phyloP scores from a whole-genome alignment of 768 basidiomycete genomes.

The Boletus vermiculosoides region DNA sequence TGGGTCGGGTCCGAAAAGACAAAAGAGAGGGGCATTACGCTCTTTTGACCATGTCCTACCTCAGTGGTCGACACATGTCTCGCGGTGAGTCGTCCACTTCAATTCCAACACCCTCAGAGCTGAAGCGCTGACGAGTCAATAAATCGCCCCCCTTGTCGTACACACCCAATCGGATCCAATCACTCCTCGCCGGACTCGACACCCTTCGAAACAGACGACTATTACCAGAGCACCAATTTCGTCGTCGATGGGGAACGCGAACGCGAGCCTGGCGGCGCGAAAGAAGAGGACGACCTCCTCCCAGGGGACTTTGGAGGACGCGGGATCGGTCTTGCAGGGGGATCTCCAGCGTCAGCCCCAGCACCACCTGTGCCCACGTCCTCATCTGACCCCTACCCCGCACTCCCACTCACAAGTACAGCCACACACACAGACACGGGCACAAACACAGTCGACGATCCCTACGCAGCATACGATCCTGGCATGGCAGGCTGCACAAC shows the following conservation, averaged over 20 bases:
- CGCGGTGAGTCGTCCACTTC: conserved; percentile 1
- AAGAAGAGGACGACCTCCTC: background rate
- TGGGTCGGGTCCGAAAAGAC: too few species aligned
- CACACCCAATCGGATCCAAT: too few species aligned
- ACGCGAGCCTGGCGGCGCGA: too few species aligned
- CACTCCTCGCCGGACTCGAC: too few species aligned
- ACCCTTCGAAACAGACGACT: background rate
- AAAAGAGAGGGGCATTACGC: too few species aligned
- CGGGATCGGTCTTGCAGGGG: conserved; percentile 2
- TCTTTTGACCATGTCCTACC: background rate
- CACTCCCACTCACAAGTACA: too few species aligned
- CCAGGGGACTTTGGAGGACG: conserved; percentile 6
- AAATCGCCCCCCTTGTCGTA: too few species aligned
- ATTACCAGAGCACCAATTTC: conserved; percentile 1
- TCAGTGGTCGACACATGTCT: conserved; percentile 9
- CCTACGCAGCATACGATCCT: conserved; percentile 20
- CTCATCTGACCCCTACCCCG: too few species aligned
- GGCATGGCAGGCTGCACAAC: conserved; percentile 24
- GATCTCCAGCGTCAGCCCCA: background rate
- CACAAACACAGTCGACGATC: conserved; percentile 2
- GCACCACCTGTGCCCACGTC: too few species aligned
- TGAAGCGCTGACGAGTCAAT: too few species aligned
- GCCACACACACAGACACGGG: too few species aligned
- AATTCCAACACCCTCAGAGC: too few species aligned
- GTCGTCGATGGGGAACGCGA: conserved; percentile 1